These are phyloP conservation scores for Tetrapisispora taiwanensis DNA, from an alignment of 805 yeast species.

Conservation along the genomic window DNA sequence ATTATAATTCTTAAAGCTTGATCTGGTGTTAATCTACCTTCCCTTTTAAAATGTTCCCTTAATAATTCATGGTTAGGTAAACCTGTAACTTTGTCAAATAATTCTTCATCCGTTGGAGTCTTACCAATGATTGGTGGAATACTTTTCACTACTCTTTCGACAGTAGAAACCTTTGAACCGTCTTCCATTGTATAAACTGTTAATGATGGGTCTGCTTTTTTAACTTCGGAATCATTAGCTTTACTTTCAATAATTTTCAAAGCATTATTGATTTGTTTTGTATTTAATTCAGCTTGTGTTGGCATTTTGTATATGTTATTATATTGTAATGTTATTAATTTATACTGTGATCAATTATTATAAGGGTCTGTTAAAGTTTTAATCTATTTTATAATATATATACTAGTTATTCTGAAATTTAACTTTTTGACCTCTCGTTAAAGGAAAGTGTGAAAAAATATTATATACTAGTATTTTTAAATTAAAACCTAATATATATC, in stretches of 20 bases:
- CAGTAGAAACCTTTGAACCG: constrained; percentile 40
- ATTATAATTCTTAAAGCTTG: constrained; percentile 62
- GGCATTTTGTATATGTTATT: not conserved
- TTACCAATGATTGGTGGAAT: constrained; percentile 60
- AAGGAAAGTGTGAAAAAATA: too few species aligned
- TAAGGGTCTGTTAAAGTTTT: too few species aligned
- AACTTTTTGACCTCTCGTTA: too few species aligned
- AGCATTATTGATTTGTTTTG: constrained; percentile 56
- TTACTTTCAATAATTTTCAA: constrained; percentile 47
- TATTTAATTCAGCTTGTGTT: constrained; percentile 33
- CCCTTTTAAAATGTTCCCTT: constrained; percentile 61
- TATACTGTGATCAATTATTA: too few species aligned
- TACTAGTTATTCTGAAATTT: too few species aligned
- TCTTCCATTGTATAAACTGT: constrained; percentile 40
- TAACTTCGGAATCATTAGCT: constrained; percentile 11
- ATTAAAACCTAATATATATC: too few species aligned
- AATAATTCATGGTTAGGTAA: constrained; percentile 66
- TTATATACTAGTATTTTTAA: too few species aligned
- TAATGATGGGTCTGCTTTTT: constrained; percentile 23
- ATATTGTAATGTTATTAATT: too few species aligned
- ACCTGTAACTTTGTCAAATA: constrained; percentile 48
- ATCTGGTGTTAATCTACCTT: constrained; percentile 65
- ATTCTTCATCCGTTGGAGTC: constrained; percentile 56
- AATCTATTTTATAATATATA: too few species aligned
- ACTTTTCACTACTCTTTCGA: constrained; percentile 37